Evolutionary conservation across 768 basidiomycete species (phyloP).

Genomic region (Rubroboletus pulcherrimus): DNA sequence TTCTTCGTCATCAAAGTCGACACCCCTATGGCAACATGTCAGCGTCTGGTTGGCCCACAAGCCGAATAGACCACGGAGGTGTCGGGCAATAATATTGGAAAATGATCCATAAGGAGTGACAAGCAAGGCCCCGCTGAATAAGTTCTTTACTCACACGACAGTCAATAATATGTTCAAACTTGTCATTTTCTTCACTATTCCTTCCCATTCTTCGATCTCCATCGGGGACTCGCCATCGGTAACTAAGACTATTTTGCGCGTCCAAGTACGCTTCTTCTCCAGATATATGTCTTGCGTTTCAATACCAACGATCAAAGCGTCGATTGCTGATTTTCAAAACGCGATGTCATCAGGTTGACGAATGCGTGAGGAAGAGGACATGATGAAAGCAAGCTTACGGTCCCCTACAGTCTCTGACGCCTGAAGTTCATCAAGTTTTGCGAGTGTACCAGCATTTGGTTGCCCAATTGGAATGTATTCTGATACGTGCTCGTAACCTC

Average conservation of each 20-base stretch:
- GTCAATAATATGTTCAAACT: conserved; percentile 53
- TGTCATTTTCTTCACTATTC: conserved; percentile 62
- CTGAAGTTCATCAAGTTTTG: conserved; percentile 57
- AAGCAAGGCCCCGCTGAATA: neutral
- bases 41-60: conserved; percentile 2
- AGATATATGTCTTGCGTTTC: conserved; percentile 74
- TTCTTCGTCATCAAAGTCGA: conserved; percentile 82
- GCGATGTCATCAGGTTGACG: neutral
- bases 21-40: conserved; percentile 51
- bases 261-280: conserved; percentile 74
- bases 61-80: neutral
- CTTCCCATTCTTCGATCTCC: conserved; percentile 74
- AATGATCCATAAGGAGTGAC: neutral
- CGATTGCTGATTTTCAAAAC: conserved; percentile 53
- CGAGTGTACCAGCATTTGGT: conserved; percentile 62
- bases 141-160: conserved; percentile 56
- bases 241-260: conserved; percentile 74
- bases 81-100: neutral
- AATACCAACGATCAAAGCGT: conserved; percentile 82
- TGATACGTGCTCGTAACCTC: conserved; percentile 70
- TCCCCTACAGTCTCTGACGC: conserved; percentile 61
- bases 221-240: conserved; percentile 83
- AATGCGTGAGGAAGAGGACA: neutral
- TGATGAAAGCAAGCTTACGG: conserved; percentile 40
- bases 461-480: conserved; percentile 68